A percentile compares a stretch with the other conserved stretches of the same genome.
These are phyloP conservation scores for Malus hybrid DNA, from an alignment of 331 rosid species.

Conservation along the genomic window DNA sequence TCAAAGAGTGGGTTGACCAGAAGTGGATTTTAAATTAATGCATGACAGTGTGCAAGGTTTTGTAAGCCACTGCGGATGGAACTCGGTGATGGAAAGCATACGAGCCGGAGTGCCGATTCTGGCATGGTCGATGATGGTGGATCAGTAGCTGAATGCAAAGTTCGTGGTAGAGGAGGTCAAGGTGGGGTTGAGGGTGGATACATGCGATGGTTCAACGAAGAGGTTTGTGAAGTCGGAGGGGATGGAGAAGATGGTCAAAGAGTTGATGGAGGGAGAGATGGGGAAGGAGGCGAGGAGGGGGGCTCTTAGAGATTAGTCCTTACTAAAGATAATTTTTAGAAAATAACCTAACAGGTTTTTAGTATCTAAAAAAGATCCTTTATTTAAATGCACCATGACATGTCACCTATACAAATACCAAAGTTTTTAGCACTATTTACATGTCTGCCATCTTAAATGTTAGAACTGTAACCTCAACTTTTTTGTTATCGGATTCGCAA, in stretches of 20 bases:
- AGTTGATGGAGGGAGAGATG: slow-evolving; percentile 44
- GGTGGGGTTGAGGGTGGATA: slow-evolving; percentile 34
- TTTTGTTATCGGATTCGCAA: too few relatives aligned
- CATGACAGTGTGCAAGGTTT: slow-evolving; percentile 40
- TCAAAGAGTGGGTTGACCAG: slow-evolving; percentile 57
- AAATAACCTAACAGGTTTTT: too few relatives aligned
- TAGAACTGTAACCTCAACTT: too few relatives aligned
- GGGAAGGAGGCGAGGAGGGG: slow-evolving; percentile 32
- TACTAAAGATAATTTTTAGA: too few relatives aligned
- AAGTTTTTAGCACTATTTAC: too few relatives aligned
- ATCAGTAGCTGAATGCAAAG: slow-evolving; percentile 39
- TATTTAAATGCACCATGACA: too few relatives aligned
- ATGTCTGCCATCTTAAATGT: too few relatives aligned
- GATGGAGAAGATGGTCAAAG: slow-evolving; percentile 29
- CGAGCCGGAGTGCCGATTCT: slow-evolving; percentile 44
- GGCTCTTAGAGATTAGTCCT: too few relatives aligned
- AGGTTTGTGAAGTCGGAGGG: slow-evolving; percentile 39
- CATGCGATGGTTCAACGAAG: slow-evolving; percentile 11
- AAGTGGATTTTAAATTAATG: slow-evolving; percentile 17
- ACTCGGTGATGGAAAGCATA: slow-evolving; percentile 43
- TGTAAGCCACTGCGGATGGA: slow-evolving; percentile 60
- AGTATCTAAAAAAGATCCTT: too few relatives aligned
- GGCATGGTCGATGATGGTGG: slow-evolving; percentile 51
- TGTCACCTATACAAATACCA: too few relatives aligned
- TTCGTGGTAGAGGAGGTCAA: slow-evolving; percentile 42